phyloP scores from a whole-genome alignment of 1,284 basidiomycete species.

The Malassezia vespertilionis region DNA sequence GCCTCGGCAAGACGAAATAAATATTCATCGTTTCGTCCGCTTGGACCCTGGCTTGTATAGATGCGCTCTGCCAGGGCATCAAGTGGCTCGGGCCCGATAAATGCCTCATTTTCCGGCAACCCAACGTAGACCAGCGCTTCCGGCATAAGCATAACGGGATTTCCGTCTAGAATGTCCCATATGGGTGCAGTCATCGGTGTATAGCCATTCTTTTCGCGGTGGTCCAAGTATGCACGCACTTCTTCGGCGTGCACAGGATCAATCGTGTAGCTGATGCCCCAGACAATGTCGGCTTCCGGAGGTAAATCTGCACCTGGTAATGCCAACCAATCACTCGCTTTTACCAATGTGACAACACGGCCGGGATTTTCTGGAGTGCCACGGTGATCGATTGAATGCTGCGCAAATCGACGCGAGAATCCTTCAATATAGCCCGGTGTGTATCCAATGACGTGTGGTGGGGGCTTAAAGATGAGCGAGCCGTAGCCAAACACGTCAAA shows the following conservation, averaged over 20 bases:
- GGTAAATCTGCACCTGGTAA: conserved; percentile 51
- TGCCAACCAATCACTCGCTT: conserved; percentile 63
- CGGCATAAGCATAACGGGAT: conserved; percentile 51
- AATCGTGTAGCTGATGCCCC: conserved; percentile 76
- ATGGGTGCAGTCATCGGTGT: conserved; percentile 27
- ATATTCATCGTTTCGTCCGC: conserved; percentile 73
- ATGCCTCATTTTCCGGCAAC: conserved; percentile 64
- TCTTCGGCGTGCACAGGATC: conserved; percentile 62
- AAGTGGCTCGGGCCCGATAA: conserved; percentile 68
- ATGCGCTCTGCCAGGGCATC: conserved; percentile 60
- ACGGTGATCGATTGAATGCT: conserved; percentile 71
- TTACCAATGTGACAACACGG: conserved; percentile 75
- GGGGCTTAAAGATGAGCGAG: conserved; percentile 44
- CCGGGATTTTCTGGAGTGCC: conserved; percentile 50
- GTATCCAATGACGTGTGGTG: conserved; percentile 39
- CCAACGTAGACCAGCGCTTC: conserved; percentile 63
- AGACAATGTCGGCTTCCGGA: conserved; percentile 54
- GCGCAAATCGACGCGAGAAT: conserved; percentile 72
- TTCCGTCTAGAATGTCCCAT: conserved; percentile 4
- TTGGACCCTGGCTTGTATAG: conserved; percentile 64
- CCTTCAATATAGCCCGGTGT: conserved; percentile 69
- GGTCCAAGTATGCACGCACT: conserved; percentile 70
- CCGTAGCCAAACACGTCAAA: conserved; percentile 45
- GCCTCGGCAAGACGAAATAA: conserved; percentile 62
- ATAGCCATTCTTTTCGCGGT: conserved; percentile 62